A percentile compares a stretch with the other conserved stretches of the same genome.
These are phyloP conservation scores for Cystofilobasidium capitatum DNA, from an alignment of 768 basidiomycete species.

Conservation along the genomic window DNA sequence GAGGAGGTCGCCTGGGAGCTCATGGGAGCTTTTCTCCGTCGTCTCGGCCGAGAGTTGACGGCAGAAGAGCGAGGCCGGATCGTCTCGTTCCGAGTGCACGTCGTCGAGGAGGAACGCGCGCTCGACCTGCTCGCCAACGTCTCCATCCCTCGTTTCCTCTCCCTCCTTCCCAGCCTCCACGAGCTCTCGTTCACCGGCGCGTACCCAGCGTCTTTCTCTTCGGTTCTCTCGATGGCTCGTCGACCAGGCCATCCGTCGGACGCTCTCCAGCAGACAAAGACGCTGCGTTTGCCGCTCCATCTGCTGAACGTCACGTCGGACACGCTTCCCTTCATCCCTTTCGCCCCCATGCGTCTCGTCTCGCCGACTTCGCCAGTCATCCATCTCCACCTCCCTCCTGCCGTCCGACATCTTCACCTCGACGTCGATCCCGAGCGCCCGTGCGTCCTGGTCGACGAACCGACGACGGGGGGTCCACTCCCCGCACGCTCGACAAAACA, in stretches of 20 bases:
- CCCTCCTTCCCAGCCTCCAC: background rate
- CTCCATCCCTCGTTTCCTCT: background rate
- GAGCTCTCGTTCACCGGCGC: background rate
- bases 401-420: too few relatives aligned
- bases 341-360: too few relatives aligned
- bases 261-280: background rate
- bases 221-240: background rate
- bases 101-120: background rate
- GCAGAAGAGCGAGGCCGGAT: background rate
- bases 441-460: too few relatives aligned
- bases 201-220: background rate
- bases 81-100: background rate
- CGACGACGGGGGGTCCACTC: too few relatives aligned
- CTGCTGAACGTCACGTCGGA: too few relatives aligned
- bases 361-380: too few relatives aligned
- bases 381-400: too few relatives aligned
- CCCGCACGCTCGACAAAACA: too few relatives aligned
- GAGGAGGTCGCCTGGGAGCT: background rate
- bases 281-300: background rate
- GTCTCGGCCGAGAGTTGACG: background rate
- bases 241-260: background rate
- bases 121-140: background rate
- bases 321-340: too few relatives aligned
- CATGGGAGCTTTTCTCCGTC: background rate
- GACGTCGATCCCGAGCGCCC: too few relatives aligned